Percentiles rank a stretch among this genome's conserved stretches.
Evolutionary conservation across 805 yeast genomes (phyloP).

Genomic region (Candida hispaniensis): DNA sequence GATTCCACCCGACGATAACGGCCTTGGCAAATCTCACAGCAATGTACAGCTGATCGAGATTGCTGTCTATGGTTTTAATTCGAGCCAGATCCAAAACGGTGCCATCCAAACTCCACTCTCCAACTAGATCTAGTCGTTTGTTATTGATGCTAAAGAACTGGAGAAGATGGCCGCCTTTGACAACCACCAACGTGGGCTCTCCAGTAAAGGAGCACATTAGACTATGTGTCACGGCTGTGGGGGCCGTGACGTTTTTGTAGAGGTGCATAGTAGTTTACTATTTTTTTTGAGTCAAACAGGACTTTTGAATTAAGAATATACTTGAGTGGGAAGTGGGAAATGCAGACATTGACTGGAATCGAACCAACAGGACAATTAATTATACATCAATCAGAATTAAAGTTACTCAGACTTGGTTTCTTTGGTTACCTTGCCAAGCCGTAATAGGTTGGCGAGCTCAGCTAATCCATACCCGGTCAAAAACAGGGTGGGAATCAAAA

Average conservation of each 20-base stretch:
- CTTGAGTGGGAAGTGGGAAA: too few species aligned
- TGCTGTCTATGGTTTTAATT: slow-evolving; percentile 37
- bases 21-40: slow-evolving; percentile 68
- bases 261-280: too few species aligned
- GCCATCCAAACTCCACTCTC: slow-evolving; percentile 69
- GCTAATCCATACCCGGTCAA: slow-evolving; percentile 7
- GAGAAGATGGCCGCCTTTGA: slow-evolving; percentile 51
- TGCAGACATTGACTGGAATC: too few species aligned
- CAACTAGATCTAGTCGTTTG: slow-evolving; percentile 34
- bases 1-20: slow-evolving; percentile 66
- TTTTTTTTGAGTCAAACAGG: too few species aligned
- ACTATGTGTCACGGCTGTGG: slow-evolving; percentile 59
- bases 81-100: slow-evolving; percentile 46
- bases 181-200: slow-evolving; percentile 50
- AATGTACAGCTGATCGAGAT: slow-evolving; percentile 50
- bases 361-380: too few species aligned
- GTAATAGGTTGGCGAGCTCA: slow-evolving; percentile 5
- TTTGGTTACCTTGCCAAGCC: too few species aligned
- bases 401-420: too few species aligned
- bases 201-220: slow-evolving; percentile 34
- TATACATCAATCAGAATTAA: too few species aligned
- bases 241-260: slow-evolving; percentile 64
- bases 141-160: slow-evolving; percentile 44
- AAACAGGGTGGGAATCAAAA: slow-evolving; percentile 6
- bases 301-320: too few species aligned